Evolutionary conservation across 2,329 filamentous ascomycete genomes (phyloP).

Genomic region (Aspergillus arachidicola): DNA sequence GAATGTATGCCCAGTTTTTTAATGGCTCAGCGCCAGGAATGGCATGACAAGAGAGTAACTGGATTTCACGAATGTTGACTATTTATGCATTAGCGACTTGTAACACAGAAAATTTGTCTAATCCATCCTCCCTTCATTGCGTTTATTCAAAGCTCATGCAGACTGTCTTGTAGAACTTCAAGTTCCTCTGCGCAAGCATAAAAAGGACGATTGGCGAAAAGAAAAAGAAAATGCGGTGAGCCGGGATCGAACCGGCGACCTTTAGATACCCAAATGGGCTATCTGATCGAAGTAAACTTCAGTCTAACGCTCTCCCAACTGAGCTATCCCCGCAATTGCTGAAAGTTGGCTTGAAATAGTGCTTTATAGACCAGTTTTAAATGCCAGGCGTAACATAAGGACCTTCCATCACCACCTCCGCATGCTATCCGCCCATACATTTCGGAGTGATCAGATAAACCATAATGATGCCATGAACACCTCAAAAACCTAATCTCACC

Average conservation of each 20-base stretch:
- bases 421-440: constrained; percentile 2
- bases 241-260: constrained; percentile 3
- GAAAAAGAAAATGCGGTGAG: background rate
- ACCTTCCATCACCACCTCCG: background rate
- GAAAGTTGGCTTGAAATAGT: rapidly evolving
- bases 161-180: too few relatives aligned
- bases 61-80: too few relatives aligned
- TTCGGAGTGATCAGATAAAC: background rate
- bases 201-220: background rate
- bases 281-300: constrained; percentile 1
- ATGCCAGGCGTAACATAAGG: background rate
- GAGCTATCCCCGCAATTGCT: constrained; percentile 1
- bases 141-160: too few relatives aligned
- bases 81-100: too few relatives aligned
- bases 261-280: background rate
- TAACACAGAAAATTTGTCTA: too few relatives aligned
- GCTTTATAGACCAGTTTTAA: background rate
- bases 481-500: background rate
- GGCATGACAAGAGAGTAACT: too few relatives aligned
- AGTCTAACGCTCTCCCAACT: constrained; percentile 3
- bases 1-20: too few relatives aligned
- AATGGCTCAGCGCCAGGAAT: too few relatives aligned
- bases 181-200: too few relatives aligned
- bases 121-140: too few relatives aligned
- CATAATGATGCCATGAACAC: constrained; percentile 1